A percentile compares a stretch with the other conserved stretches of the same genome.
Conservation (phyloP, 2,329 filamentous ascomycete species). For the Aspergillus phoenicis region DNA sequence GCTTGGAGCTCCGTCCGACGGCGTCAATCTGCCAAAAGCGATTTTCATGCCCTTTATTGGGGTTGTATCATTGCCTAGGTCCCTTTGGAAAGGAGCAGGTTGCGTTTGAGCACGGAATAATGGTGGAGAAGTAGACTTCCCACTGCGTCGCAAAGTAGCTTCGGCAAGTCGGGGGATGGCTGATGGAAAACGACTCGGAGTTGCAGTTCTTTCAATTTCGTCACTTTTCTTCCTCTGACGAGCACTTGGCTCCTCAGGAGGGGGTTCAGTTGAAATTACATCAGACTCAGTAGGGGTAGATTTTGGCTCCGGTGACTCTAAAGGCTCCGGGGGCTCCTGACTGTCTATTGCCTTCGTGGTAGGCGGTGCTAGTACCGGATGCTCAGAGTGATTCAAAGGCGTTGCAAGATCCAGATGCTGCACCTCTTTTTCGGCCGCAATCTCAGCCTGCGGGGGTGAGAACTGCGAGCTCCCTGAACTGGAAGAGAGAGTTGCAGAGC, state of each 20-base stretch:
- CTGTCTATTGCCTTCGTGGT: constrained; percentile 11
- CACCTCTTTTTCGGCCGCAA: constrained; percentile 54
- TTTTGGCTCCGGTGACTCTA: constrained; percentile 7
- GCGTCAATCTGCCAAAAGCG: constrained; percentile 24
- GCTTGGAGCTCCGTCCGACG: constrained; percentile 24
- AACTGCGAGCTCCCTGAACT: constrained; percentile 23
- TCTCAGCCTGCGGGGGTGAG: constrained; percentile 27
- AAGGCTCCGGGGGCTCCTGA: too few species aligned
- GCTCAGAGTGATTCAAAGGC: constrained; percentile 31
- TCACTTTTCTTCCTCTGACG: constrained; percentile 20
- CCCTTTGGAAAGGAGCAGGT: constrained; percentile 44
- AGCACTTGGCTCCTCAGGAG: constrained; percentile 17
- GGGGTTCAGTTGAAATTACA: constrained; percentile 13
- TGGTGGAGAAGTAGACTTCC: constrained; percentile 48
- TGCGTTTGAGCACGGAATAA: constrained; percentile 56
- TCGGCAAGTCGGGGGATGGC: constrained; percentile 45
- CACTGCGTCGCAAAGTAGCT: constrained; percentile 38
- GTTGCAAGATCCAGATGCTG: constrained; percentile 65
- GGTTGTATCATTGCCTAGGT: constrained; percentile 26
- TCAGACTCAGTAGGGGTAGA: constrained; percentile 11
- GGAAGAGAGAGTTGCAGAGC: constrained; percentile 24
- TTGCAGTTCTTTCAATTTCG: constrained; percentile 17
- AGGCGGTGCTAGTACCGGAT: constrained; percentile 16
- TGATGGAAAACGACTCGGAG: constrained; percentile 36
- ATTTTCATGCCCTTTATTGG: constrained; percentile 27